These are phyloP conservation scores for Aureobasidium vineae DNA, from an alignment of 2,329 filamentous ascomycete genomes.

Conservation along the genomic window DNA sequence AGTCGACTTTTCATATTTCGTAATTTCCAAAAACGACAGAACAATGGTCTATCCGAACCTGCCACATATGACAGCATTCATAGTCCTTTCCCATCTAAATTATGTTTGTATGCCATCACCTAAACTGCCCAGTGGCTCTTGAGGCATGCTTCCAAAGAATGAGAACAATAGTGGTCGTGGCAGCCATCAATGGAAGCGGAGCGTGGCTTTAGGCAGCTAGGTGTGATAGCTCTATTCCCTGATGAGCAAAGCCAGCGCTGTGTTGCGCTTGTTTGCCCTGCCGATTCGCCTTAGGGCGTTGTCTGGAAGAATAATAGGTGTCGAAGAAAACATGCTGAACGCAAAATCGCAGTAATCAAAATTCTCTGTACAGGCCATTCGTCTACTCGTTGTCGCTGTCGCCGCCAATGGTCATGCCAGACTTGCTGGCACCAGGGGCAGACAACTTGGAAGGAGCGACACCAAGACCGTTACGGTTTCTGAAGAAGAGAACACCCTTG, in stretches of 20 bases:
- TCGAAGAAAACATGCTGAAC: constrained; percentile 22
- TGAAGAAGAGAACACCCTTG: constrained; percentile 88
- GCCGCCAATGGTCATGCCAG: constrained; percentile 19
- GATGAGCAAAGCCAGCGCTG: neutral
- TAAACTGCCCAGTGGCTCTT: neutral
- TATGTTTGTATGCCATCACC: constrained; percentile 9
- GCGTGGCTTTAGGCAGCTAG: constrained; percentile 6
- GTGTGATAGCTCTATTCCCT: constrained; percentile 3
- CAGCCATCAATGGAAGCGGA: constrained; percentile 9
- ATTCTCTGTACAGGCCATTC: constrained; percentile 1
- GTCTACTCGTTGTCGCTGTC: constrained; percentile 27
- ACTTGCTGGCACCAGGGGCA: constrained; percentile 20
- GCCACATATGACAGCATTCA: constrained; percentile 4
- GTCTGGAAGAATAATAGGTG: neutral
- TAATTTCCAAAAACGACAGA: constrained; percentile 20
- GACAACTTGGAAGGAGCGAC: constrained; percentile 50
- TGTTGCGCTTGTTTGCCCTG: neutral
- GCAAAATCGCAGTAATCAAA: constrained; percentile 23
- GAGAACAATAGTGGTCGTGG: neutral
- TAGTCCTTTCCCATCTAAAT: constrained; percentile 13
- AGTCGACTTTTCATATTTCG: constrained; percentile 18
- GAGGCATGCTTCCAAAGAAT: neutral
- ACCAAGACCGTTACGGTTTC: constrained; percentile 88
- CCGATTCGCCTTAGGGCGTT: neutral
- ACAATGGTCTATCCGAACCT: constrained; percentile 10